phyloP scores from a whole-genome alignment of 805 yeast species.

The Lipomyces mesembrius region DNA sequence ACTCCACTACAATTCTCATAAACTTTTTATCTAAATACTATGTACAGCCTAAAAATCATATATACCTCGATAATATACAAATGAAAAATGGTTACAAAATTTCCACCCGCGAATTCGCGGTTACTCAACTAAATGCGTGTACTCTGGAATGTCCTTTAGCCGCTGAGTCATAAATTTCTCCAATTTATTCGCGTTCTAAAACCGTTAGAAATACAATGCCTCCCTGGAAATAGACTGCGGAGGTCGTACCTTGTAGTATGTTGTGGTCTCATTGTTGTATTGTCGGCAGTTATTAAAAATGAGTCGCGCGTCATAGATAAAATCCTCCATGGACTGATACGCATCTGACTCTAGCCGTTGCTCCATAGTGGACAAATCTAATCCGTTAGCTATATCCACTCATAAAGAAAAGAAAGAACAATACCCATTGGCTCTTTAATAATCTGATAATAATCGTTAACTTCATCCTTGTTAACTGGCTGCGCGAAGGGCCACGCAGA shows the following conservation, averaged over 20 bases:
- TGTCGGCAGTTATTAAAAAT: conserved; percentile 89
- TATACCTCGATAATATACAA: neutral
- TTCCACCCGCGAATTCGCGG: neutral
- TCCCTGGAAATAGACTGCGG: neutral
- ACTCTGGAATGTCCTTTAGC: conserved; percentile 87
- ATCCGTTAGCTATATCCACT: neutral
- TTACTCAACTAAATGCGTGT: conserved; percentile 74
- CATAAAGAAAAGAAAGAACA: neutral
- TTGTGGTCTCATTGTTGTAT: conserved; percentile 91
- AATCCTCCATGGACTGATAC: conserved; percentile 88
- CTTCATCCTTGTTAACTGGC: conserved; percentile 90
- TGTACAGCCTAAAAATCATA: neutral
- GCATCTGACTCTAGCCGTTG: conserved; percentile 88
- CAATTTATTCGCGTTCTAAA: conserved; percentile 78
- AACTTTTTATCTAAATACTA: neutral
- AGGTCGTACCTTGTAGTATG: conserved; percentile 68
- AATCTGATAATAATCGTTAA: conserved; percentile 93
- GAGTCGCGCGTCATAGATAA: conserved; percentile 82
- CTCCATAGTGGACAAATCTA: conserved; percentile 86
- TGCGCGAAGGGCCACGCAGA: conserved; percentile 97
- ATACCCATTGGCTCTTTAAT: conserved; percentile 94
- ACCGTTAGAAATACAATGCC: conserved; percentile 3
- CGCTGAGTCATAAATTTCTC: conserved; percentile 86
- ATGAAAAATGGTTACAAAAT: neutral
- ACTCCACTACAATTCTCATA: neutral